Evolutionary conservation across 2,329 filamentous ascomycete genomes (phyloP).

Genomic region (Ilyonectria sp.): DNA sequence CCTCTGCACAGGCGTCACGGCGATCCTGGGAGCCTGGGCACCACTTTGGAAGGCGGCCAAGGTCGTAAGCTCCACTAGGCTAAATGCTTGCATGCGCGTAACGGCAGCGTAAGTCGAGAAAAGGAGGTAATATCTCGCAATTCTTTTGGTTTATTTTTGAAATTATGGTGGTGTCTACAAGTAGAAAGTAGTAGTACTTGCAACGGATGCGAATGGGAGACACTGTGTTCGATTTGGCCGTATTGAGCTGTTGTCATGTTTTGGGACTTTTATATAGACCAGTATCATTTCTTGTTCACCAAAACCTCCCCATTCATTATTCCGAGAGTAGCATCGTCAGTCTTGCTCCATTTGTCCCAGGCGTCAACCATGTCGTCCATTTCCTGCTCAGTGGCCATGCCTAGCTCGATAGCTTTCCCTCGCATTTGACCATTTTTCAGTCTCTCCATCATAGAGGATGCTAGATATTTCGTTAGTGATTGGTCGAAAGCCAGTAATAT

Average conservation of each 20-base stretch:
- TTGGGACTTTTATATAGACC: background rate
- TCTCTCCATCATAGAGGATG: slow-evolving; percentile 46
- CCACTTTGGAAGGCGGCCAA: slow-evolving; percentile 59
- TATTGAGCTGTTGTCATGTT: too few species aligned
- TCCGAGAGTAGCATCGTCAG: slow-evolving; percentile 48
- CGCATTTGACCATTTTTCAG: slow-evolving; percentile 44
- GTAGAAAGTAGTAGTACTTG: too few species aligned
- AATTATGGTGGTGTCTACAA: too few species aligned
- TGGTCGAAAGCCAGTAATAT: background rate
- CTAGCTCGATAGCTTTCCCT: slow-evolving; percentile 44
- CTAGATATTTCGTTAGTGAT: slow-evolving; percentile 38
- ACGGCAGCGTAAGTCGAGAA: slow-evolving; percentile 59
- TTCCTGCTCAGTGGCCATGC: slow-evolving; percentile 43
- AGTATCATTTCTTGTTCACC: slow-evolving; percentile 39
- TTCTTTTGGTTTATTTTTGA: too few species aligned
- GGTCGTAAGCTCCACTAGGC: slow-evolving; percentile 16
- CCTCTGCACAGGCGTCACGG: slow-evolving; percentile 51
- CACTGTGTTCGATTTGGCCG: too few species aligned
- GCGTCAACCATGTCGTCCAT: slow-evolving; percentile 48
- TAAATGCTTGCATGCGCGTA: slow-evolving; percentile 24
- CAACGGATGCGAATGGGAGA: too few species aligned
- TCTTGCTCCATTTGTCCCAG: slow-evolving; percentile 48
- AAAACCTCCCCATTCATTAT: slow-evolving; percentile 50
- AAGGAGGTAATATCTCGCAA: slow-evolving; percentile 46
- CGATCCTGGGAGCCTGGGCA: slow-evolving; percentile 50